A percentile compares a stretch with the other conserved stretches of the same genome.
Evolutionary conservation across 805 yeast genomes (phyloP).

Genomic region (Priceomyces haplophilus): DNA sequence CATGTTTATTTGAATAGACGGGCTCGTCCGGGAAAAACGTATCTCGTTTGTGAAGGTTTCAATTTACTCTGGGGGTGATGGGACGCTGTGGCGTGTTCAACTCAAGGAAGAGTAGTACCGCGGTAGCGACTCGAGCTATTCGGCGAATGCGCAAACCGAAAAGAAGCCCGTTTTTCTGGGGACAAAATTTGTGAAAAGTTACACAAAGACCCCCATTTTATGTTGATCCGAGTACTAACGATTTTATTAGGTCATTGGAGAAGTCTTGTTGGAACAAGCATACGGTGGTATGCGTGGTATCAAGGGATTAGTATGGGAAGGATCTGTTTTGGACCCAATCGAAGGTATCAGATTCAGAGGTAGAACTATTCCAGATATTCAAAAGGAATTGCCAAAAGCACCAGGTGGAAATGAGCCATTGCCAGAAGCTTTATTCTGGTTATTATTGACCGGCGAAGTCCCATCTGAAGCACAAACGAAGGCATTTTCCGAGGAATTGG

Average conservation of each 20-base stretch:
- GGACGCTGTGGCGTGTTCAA: not conserved
- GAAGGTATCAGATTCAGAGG: conserved; percentile 81
- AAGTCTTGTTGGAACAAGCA: conserved; percentile 43
- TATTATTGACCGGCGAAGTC: conserved; percentile 67
- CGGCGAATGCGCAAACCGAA: not conserved
- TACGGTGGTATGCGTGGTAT: conserved; percentile 82
- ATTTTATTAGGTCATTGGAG: conserved; percentile 39
- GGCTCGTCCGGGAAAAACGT: not conserved
- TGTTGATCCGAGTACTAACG: conserved; percentile 10
- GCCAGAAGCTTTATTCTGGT: conserved; percentile 79
- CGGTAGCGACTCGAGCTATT: not conserved
- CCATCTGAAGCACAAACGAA: conserved; percentile 61
- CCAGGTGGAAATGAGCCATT: conserved; percentile 59
- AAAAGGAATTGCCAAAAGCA: conserved; percentile 58
- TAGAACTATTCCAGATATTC: conserved; percentile 70
- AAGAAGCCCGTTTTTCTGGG: conserved; percentile 2
- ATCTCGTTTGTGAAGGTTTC: not conserved
- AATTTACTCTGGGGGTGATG: not conserved
- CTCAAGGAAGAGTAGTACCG: not conserved
- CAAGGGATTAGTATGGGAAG: conserved; percentile 74
- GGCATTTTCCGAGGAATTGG: conserved; percentile 57
- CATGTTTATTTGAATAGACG: not conserved
- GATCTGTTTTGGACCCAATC: conserved; percentile 71
- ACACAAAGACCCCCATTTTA: conserved; percentile 5
- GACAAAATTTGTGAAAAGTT: not conserved